Base-by-base conservation (phyloP, 2,329 filamentous ascomycete genomes). In the Aspergillus sojae region DNA sequence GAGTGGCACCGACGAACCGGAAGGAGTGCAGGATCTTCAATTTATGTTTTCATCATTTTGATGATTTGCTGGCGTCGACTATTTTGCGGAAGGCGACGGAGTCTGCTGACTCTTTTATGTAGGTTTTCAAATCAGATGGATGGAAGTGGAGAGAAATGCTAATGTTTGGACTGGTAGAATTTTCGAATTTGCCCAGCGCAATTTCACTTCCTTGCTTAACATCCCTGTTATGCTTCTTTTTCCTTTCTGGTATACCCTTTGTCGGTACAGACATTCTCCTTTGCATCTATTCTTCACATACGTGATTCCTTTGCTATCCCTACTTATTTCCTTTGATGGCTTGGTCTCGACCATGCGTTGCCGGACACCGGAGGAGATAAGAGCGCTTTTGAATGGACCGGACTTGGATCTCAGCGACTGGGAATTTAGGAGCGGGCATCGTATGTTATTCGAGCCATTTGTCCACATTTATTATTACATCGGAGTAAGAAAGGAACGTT, bases 1-100 rank as follows among this genome's bases (percentile, higher is more conserved):
- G 64, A 26, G n/a, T 66, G 28, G 12, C 78, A 82, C 57, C 87
- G 86, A 1, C 78, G 4, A 80, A 79, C 56, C 84, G 82, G 71
- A 84, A 80, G 52, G 80, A 91, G 26, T 90, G 92, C 72, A 82
- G 91, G 5, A 78, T 93, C 57, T 93, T 91, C 75, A 91, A 89
- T 73, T 81, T 92, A 2, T 86, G 89, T 1, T 94, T 94, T 71
- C 91, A 93, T 76, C 91, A 93, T 78, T 93, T 93, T 68, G 84
- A 88, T 65, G 88, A 93, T 70, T 77, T 78, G 4, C 76, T 88
- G 21, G 91, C 89, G 0, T 78, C 74, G 30, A 81, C 82, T 10
- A 89, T 92, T 34, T 74, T 94, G 36, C 81, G 81, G 58, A 88
- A 90, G 72, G 64, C 67, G 11, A 57, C 68, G 2, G 67, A 75